Evolutionary conservation across 768 basidiomycete species (phyloP).

Genomic region (Erythrobasidium yunnanense): DNA sequence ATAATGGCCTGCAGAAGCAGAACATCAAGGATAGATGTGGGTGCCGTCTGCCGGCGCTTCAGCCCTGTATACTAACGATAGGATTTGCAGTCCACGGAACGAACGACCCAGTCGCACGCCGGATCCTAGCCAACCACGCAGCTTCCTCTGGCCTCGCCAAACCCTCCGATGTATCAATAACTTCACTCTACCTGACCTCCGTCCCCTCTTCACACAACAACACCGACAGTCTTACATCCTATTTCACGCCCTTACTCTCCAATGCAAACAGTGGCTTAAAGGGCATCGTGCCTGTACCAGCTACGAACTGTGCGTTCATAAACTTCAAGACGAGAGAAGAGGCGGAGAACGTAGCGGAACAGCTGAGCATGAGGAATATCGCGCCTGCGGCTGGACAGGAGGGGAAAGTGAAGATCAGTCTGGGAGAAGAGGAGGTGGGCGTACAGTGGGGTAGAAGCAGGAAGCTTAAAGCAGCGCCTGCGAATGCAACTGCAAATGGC

Average conservation of each 20-base stretch:
- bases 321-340: constrained; percentile 72
- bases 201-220: background rate
- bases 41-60: constrained; percentile 4
- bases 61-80: background rate
- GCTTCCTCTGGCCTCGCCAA: constrained; percentile 70
- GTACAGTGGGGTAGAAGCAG: constrained; percentile 29
- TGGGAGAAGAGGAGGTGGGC: constrained; percentile 14
- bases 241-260: constrained; percentile 63
- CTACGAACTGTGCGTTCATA: constrained; percentile 78
- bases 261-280: constrained; percentile 52
- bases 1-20: constrained; percentile 63
- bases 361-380: constrained; percentile 15
- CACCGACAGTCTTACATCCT: constrained; percentile 44
- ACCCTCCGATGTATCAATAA: constrained; percentile 76
- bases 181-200: background rate
- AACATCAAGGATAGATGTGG: constrained; percentile 81
- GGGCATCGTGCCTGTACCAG: constrained; percentile 73
- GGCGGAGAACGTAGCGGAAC: constrained; percentile 72
- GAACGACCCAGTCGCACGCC: constrained; percentile 87
- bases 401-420: background rate
- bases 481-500: background rate
- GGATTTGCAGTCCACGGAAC: constrained; percentile 52
- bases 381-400: background rate
- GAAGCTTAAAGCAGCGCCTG: constrained; percentile 11
- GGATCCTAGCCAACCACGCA: constrained; percentile 71